Conservation (phyloP, 257 asterid species). For the Fraxinus anomala region DNA sequence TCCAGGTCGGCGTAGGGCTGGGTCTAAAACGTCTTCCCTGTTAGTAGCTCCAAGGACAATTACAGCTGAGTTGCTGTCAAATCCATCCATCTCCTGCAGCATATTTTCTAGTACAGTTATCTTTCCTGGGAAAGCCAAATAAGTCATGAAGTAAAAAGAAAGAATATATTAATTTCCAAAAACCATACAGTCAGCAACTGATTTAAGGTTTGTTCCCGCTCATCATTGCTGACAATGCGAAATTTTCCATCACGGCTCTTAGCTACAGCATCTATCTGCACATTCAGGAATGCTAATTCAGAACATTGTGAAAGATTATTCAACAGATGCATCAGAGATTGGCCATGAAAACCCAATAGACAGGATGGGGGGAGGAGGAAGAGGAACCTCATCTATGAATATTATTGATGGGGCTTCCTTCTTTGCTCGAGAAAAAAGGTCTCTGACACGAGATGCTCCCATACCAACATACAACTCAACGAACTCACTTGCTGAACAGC, state of each 20-base stretch:
- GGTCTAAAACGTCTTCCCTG: conserved; percentile 95
- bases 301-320: conserved; percentile 25
- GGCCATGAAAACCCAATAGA: conserved; percentile 20
- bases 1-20: conserved; percentile 99
- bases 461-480: conserved; percentile 97
- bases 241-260: conserved; percentile 97
- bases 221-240: conserved; percentile 95
- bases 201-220: conserved; percentile 94
- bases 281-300: conserved; percentile 31
- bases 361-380: conserved; percentile 19
- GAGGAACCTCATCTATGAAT: conserved; percentile 91
- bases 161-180: conserved; percentile 20
- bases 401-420: conserved; percentile 98
- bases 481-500: conserved; percentile 99
- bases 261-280: conserved; percentile 99
- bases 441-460: conserved; percentile 99
- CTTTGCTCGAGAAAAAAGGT: conserved; percentile 97
- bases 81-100: conserved; percentile 99
- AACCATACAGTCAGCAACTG: conserved; percentile 92
- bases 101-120: conserved; percentile 31
- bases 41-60: conserved; percentile 99
- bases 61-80: conserved; percentile 97
- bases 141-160: conserved; percentile 1
- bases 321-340: conserved; percentile 19
- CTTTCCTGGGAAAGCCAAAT: conserved; percentile 20